Conservation (phyloP, 495 filamentous ascomycete species). For the Neurospora sp. region DNA sequence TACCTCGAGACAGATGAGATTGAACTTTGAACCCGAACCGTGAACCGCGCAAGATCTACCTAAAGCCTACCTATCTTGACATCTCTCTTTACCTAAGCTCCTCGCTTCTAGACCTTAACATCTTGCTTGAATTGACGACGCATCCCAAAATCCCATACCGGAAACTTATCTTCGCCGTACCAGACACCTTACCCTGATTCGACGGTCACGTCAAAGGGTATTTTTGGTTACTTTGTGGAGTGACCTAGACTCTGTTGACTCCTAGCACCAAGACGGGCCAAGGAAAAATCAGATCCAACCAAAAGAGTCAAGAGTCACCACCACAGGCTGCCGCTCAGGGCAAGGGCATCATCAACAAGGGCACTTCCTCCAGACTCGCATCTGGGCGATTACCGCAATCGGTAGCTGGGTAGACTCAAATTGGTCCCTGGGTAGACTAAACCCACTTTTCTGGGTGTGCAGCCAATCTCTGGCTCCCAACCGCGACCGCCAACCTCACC, state of each 20-base stretch:
- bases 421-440: no score
- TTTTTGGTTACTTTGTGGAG: not conserved
- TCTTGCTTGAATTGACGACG: not conserved
- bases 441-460: no score
- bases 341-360: not conserved
- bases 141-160: not conserved
- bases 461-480: no score
- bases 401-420: no score
- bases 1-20: not conserved
- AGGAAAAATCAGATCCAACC: not conserved
- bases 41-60: not conserved
- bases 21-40: not conserved
- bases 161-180: not conserved
- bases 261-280: not conserved
- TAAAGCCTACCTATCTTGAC: not conserved
- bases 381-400: not conserved
- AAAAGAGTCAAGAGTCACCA: not conserved
- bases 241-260: not conserved
- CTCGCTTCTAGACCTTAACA: not conserved
- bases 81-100: not conserved
- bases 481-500: no score
- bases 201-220: not conserved
- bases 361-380: not conserved
- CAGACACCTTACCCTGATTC: not conserved
- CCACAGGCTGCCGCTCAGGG: not conserved